These are phyloP conservation scores for Saccharomyces kudriavzevii DNA, from an alignment of 805 yeast species.

Conservation along the genomic window DNA sequence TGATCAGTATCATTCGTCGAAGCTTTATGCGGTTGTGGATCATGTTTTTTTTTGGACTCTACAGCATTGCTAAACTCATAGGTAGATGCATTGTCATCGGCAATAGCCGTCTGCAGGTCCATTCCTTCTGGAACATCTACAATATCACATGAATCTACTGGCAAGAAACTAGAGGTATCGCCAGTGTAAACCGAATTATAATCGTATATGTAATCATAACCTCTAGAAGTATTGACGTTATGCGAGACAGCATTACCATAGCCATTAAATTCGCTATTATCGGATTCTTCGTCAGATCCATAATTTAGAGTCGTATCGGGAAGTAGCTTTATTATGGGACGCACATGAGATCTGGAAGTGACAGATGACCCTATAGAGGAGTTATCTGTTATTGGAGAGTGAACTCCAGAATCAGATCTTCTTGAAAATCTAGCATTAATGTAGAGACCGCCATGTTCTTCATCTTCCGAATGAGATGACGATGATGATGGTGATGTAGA, in stretches of 20 bases:
- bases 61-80: slow-evolving; percentile 10
- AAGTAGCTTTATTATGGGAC: slow-evolving; percentile 61
- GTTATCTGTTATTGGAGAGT: slow-evolving; percentile 21
- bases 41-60: not conserved
- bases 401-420: slow-evolving; percentile 20
- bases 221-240: slow-evolving; percentile 62
- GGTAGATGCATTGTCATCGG: slow-evolving; percentile 15
- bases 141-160: slow-evolving; percentile 30
- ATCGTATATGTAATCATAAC: slow-evolving; percentile 71
- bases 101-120: slow-evolving; percentile 27
- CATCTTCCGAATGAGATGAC: slow-evolving; percentile 25
- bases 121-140: slow-evolving; percentile 31
- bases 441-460: slow-evolving; percentile 28
- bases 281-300: slow-evolving; percentile 55
- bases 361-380: slow-evolving; percentile 20
- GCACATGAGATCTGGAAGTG: slow-evolving; percentile 9
- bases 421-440: slow-evolving; percentile 28
- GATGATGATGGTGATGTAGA: slow-evolving; percentile 6
- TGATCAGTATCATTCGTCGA: not conserved
- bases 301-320: slow-evolving; percentile 84
- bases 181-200: slow-evolving; percentile 68
- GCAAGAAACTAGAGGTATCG: slow-evolving; percentile 33
- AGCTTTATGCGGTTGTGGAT: not conserved
- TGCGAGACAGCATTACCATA: slow-evolving; percentile 55
- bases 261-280: slow-evolving; percentile 32